phyloP scores from a whole-genome alignment of 768 basidiomycete species.

The Phaeolepiota aurea region DNA sequence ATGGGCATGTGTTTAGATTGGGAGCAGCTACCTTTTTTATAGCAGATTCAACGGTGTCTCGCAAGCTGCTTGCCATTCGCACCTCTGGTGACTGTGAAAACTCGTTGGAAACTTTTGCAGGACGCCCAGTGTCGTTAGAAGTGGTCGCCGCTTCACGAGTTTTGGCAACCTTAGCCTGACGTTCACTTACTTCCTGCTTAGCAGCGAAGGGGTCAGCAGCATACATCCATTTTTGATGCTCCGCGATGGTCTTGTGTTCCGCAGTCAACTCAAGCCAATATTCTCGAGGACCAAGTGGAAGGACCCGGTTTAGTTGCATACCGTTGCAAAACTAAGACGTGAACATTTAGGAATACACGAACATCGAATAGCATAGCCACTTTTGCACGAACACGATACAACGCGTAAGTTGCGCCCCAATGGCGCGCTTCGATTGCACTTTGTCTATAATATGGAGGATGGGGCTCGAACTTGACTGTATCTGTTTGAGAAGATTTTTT shows the following conservation, averaged over 20 bases:
- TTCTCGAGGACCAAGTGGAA: constrained; percentile 79
- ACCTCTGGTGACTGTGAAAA: constrained; percentile 61
- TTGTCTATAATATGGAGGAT: constrained; percentile 57
- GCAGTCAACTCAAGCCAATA: constrained; percentile 76
- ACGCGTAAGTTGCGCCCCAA: constrained; percentile 82
- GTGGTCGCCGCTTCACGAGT: constrained; percentile 27
- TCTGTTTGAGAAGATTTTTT: constrained; percentile 67
- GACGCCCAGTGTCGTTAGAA: constrained; percentile 11
- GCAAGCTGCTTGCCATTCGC: constrained; percentile 67
- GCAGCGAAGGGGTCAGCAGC: constrained; percentile 82
- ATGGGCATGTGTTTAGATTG: constrained; percentile 4
- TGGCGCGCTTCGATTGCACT: constrained; percentile 82
- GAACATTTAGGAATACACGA: constrained; percentile 18
- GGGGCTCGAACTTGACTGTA: constrained; percentile 62
- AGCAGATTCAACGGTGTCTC: constrained; percentile 74
- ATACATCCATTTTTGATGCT: constrained; percentile 82
- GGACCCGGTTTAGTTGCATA: constrained; percentile 61
- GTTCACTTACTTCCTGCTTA: constrained; percentile 52
- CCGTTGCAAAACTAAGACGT: constrained; percentile 60
- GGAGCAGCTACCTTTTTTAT: constrained; percentile 55
- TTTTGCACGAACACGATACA: constrained; percentile 67
- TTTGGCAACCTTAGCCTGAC: constrained; percentile 50
- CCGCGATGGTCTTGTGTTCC: constrained; percentile 60
- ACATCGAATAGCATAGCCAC: constrained; percentile 5
- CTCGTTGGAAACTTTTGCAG: constrained; percentile 19